Conservation (phyloP, 306 rosid genomes). For the Chamaecrista fasciculata region DNA sequence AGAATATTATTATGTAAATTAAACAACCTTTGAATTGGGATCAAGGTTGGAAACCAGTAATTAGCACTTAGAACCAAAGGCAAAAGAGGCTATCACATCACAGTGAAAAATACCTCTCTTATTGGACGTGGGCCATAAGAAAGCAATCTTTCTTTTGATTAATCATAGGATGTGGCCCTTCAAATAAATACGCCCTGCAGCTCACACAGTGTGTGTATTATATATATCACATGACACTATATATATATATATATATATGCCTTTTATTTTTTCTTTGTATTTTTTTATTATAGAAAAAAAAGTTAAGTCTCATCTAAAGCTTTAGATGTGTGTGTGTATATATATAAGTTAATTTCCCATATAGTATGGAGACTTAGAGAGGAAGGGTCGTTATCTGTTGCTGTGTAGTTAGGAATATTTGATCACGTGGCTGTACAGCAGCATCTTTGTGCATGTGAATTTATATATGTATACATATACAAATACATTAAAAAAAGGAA, state of each 20-base stretch:
- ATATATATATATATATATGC: no score
- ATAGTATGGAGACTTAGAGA: not conserved
- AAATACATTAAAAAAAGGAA: no score
- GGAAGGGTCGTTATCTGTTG: conserved; percentile 3
- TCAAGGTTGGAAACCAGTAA: conserved; percentile 33
- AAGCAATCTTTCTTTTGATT: conserved; percentile 28
- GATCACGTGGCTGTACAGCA: conserved; percentile 25
- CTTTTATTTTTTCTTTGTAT: no score
- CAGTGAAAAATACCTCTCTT: conserved; percentile 19
- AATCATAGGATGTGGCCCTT: conserved; percentile 26
- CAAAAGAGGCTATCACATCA: conserved; percentile 14
- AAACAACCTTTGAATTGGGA: conserved; percentile 12
- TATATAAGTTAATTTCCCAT: no score
- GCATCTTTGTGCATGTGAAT: conserved; percentile 1
- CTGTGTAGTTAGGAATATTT: not conserved
- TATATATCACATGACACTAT: no score
- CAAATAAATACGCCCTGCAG: conserved; percentile 4
- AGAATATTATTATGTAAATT: conserved; percentile 7
- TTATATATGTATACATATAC: no score
- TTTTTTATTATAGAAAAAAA: no score
- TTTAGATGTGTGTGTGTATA: no score
- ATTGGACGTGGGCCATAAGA: conserved; percentile 26
- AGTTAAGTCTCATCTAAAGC: no score
- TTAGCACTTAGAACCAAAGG: no score
- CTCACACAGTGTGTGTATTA: not conserved